A percentile compares a stretch with the other conserved stretches of the same genome.
Evolutionary conservation across 768 basidiomycete genomes (phyloP).

Genomic region (Serendipita sp.): DNA sequence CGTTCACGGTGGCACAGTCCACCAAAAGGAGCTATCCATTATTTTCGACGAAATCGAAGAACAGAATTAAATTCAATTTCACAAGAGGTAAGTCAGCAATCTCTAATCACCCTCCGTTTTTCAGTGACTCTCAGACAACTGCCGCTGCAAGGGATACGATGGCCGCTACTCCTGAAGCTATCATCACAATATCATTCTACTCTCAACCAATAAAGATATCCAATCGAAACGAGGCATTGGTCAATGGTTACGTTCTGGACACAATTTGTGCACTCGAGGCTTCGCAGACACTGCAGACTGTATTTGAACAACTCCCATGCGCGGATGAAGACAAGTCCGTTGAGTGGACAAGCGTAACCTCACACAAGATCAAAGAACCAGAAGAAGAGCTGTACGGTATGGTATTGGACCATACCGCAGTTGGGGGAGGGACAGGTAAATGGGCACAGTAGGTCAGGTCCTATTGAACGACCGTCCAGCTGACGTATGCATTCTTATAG

Average conservation of each 20-base stretch:
- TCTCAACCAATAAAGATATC: neutral
- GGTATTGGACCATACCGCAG: neutral
- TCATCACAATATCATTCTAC: slow-evolving; percentile 1
- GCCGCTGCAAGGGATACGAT: neutral
- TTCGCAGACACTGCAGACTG: slow-evolving; percentile 55
- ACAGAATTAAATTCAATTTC: neutral
- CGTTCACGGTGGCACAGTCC: neutral
- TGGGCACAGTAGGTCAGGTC: neutral
- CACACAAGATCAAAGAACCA: neutral
- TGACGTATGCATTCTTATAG: slow-evolving; percentile 17
- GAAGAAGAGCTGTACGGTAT: too few relatives aligned
- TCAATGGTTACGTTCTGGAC: neutral
- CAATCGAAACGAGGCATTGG: neutral
- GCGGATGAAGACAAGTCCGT: neutral
- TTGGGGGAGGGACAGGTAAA: neutral
- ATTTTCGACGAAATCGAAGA: neutral
- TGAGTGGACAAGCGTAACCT: neutral
- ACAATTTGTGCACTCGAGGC: slow-evolving; percentile 38
- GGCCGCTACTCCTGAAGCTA: neutral
- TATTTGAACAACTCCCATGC: slow-evolving; percentile 47
- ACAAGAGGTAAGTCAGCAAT: neutral
- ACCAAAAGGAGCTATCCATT: neutral
- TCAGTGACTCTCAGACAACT: neutral
- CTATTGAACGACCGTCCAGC: slow-evolving; percentile 16
- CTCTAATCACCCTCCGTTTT: neutral